Conservation (phyloP, 1,284 basidiomycete genomes). For the Bjerkandera adusta region DNA sequence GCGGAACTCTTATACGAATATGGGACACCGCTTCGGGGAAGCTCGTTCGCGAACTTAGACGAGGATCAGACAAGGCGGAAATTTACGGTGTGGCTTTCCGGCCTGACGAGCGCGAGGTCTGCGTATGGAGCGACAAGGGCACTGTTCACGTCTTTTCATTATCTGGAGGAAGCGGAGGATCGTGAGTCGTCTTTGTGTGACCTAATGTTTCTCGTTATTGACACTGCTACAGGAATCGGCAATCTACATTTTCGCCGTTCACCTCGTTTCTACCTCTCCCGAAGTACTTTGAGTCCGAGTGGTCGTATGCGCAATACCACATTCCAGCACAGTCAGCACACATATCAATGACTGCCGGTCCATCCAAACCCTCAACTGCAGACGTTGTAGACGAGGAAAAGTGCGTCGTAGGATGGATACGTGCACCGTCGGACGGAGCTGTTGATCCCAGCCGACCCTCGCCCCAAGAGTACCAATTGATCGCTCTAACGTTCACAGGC, state of each 20-base stretch:
- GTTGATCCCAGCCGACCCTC: slow-evolving; percentile 26
- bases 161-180: slow-evolving; percentile 52
- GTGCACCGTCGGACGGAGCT: slow-evolving; percentile 44
- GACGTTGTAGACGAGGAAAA: slow-evolving; percentile 80
- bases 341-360: slow-evolving; percentile 65
- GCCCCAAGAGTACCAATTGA: slow-evolving; percentile 66
- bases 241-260: slow-evolving; percentile 75
- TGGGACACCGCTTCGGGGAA: slow-evolving; percentile 83
- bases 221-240: slow-evolving; percentile 59
- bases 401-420: slow-evolving; percentile 84
- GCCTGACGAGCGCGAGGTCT: slow-evolving; percentile 77
- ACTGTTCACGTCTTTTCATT: slow-evolving; percentile 91
- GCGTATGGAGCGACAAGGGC: slow-evolving; percentile 95
- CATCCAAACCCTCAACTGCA: slow-evolving; percentile 51
- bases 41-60: slow-evolving; percentile 77
- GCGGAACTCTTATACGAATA: slow-evolving; percentile 86
- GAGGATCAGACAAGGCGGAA: slow-evolving; percentile 88
- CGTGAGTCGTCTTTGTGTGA: slow-evolving; percentile 55
- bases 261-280: slow-evolving; percentile 80
- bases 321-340: slow-evolving; percentile 84
- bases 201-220: slow-evolving; percentile 4
- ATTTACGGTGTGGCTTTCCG: slow-evolving; percentile 87
- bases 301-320: slow-evolving; percentile 92
- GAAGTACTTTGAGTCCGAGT: slow-evolving; percentile 91
- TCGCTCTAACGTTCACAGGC: slow-evolving; percentile 84